These are phyloP conservation scores for Grosmannia serpens DNA, from an alignment of 2,329 filamentous ascomycete species.

Conservation along the genomic window DNA sequence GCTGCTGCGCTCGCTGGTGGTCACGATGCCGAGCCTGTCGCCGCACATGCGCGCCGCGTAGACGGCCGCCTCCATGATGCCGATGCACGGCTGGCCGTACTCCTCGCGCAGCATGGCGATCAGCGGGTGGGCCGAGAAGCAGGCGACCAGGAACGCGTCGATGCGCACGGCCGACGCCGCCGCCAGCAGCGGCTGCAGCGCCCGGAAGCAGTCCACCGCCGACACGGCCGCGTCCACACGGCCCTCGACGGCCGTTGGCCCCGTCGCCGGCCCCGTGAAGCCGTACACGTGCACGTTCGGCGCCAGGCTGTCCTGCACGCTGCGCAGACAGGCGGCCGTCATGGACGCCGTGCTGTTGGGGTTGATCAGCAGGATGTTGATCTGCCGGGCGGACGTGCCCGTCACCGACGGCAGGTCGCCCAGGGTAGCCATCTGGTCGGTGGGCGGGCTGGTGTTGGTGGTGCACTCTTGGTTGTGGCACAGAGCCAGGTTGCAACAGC, in stretches of 20 bases:
- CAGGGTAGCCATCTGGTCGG: neutral
- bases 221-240: conserved; percentile 37
- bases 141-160: conserved; percentile 36
- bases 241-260: conserved; percentile 39
- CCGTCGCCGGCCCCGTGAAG: conserved; percentile 36
- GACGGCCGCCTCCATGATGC: conserved; percentile 37
- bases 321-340: conserved; percentile 39
- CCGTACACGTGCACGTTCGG: conserved; percentile 33
- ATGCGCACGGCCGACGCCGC: conserved; percentile 20
- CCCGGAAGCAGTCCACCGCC: conserved; percentile 33
- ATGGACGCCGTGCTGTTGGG: conserved; percentile 48
- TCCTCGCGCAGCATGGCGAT: conserved; percentile 34
- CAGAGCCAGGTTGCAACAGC: no score
- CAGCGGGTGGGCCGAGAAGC: conserved; percentile 35
- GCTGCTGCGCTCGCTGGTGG: conserved; percentile 20
- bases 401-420: neutral
- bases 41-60: conserved; percentile 39
- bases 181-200: conserved; percentile 26
- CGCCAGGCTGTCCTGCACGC: conserved; percentile 29
- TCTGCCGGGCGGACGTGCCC: conserved; percentile 4
- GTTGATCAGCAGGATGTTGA: conserved; percentile 46
- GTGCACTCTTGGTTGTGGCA: no score
- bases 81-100: conserved; percentile 29
- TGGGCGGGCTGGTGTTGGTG: neutral
- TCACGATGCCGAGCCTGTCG: conserved; percentile 30